Evolutionary conservation across 805 yeast species (phyloP).

Genomic region (Saccharomycodes ludwigii): DNA sequence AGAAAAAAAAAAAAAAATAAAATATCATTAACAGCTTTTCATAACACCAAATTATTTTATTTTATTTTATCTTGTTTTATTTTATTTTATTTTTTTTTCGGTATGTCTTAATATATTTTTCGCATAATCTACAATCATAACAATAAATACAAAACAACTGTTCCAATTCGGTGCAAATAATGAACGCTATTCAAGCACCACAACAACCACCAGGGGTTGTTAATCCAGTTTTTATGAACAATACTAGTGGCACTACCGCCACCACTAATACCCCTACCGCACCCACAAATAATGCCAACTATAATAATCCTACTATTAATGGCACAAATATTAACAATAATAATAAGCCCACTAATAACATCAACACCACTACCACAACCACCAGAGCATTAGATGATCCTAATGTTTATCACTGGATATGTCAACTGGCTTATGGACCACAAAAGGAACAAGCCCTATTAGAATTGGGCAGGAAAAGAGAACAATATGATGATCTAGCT

Average conservation of each 20-base stretch:
- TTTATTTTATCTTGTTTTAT: too few relatives aligned
- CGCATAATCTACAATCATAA: too few relatives aligned
- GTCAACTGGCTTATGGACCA: constrained; percentile 80
- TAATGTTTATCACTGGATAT: constrained; percentile 80
- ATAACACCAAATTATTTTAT: too few relatives aligned
- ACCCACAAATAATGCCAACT: constrained; percentile 6
- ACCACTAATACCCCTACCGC: constrained; percentile 4
- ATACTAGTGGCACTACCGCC: constrained; percentile 3
- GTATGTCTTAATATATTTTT: too few relatives aligned
- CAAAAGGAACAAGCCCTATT: constrained; percentile 86
- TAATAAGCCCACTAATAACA: constrained; percentile 5
- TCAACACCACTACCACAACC: constrained; percentile 9
- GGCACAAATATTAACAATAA: constrained; percentile 6
- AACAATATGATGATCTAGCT: constrained; percentile 88
- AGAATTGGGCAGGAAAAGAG: constrained; percentile 88
- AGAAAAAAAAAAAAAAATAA: too few relatives aligned
- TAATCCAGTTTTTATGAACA: not conserved
- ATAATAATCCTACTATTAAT: constrained; percentile 8
- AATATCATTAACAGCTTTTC: too few relatives aligned
- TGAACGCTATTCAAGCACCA: not conserved
- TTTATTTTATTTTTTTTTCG: too few relatives aligned
- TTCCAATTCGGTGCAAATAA: not conserved
- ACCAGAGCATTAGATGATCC: constrained; percentile 54
- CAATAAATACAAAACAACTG: too few relatives aligned
- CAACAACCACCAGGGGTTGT: not conserved